Conservation (phyloP, 805 yeast species). For the Saturnispora besseyi region DNA sequence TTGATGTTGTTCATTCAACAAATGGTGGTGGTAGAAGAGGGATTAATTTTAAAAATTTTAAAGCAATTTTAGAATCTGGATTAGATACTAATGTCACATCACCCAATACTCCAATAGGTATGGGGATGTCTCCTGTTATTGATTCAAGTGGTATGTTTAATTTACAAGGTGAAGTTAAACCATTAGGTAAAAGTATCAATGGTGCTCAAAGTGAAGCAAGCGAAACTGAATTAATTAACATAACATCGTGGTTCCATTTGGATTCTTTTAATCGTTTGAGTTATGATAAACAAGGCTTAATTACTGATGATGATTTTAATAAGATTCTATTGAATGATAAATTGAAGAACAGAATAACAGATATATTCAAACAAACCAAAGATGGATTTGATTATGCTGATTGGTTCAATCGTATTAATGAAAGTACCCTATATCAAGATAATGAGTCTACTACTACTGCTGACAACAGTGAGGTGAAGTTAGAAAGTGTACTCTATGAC, state of each 20-base stretch:
- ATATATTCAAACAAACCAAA: neutral
- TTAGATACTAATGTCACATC: slow-evolving; percentile 11
- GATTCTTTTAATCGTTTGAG: slow-evolving; percentile 34
- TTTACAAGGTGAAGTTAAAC: slow-evolving; percentile 1
- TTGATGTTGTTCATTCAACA: slow-evolving; percentile 22
- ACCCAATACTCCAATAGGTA: neutral
- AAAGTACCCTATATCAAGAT: slow-evolving; percentile 10
- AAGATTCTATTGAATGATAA: slow-evolving; percentile 21
- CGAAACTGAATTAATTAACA: slow-evolving; percentile 27
- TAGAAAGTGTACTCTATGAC: slow-evolving; percentile 8
- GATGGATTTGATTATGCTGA: slow-evolving; percentile 11
- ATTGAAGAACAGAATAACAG: neutral
- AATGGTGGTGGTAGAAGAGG: slow-evolving; percentile 19
- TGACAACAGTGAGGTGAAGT: neutral
- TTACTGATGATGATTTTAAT: slow-evolving; percentile 32
- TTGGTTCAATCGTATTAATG: slow-evolving; percentile 10
- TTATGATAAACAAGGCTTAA: slow-evolving; percentile 27
- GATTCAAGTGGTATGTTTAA: slow-evolving; percentile 1
- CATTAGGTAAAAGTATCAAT: slow-evolving; percentile 15
- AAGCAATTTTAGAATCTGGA: slow-evolving; percentile 7
- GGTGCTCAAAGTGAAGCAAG: slow-evolving; percentile 14
- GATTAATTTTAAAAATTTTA: slow-evolving; percentile 21
- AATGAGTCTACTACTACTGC: neutral
- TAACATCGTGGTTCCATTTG: slow-evolving; percentile 31
- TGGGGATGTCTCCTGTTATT: slow-evolving; percentile 5